Percentiles rank a stretch among this genome's conserved stretches.
Conservation (phyloP, 176 grass and related monocot species). For the Cenchrus americanus region DNA sequence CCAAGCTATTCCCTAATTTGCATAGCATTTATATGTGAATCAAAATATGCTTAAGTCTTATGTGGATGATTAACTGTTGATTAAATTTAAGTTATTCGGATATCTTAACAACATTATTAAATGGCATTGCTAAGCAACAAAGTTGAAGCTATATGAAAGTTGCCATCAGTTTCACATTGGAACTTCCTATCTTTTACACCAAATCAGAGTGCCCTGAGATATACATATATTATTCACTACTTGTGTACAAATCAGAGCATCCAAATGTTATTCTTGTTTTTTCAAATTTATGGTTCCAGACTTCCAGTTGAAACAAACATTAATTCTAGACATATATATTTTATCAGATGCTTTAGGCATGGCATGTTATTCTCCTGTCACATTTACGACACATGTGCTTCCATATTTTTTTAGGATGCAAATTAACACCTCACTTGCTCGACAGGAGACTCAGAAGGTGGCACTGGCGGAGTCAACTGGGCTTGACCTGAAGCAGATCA, state of each 20-base stretch:
- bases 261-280: neutral
- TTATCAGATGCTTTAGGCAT: neutral
- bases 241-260: neutral
- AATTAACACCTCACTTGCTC: neutral
- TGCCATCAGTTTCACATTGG: neutral
- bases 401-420: neutral
- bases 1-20: neutral
- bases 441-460: constrained; percentile 88
- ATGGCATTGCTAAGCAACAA: neutral
- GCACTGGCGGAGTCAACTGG: constrained; percentile 77
- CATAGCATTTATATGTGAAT: neutral
- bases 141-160: neutral
- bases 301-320: neutral
- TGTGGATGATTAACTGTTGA: neutral
- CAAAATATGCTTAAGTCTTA: neutral
- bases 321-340: neutral
- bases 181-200: neutral
- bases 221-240: neutral
- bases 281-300: neutral
- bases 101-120: neutral
- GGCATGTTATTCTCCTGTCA: neutral
- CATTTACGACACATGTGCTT: neutral
- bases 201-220: neutral
- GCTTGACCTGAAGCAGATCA: constrained; percentile 95
- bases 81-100: neutral